A percentile compares a stretch with the other conserved stretches of the same genome.
Conservation (phyloP, 2,329 filamentous ascomycete genomes). For the Capronia americana region DNA sequence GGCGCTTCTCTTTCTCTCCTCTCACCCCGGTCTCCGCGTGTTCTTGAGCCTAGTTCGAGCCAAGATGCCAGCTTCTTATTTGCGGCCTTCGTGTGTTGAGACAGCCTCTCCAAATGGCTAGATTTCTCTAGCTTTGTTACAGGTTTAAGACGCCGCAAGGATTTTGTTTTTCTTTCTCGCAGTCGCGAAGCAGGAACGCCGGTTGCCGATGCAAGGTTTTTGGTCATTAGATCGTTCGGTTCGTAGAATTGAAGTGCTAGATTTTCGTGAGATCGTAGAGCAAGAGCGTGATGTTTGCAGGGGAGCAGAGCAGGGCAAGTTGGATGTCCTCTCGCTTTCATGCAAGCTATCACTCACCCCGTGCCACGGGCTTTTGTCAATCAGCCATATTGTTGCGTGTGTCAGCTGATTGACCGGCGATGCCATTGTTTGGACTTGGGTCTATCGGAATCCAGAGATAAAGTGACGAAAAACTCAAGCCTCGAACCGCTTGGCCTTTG, state of each 20-base stretch:
- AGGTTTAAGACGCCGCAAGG: not conserved
- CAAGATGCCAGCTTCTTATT: not conserved
- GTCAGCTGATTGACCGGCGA: not conserved
- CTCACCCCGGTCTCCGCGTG: not conserved
- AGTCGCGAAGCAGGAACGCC: not conserved
- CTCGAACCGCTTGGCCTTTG: slow-evolving; percentile 26
- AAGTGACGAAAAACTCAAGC: slow-evolving; percentile 1
- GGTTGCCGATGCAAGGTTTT: not conserved
- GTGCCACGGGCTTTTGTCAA: not conserved
- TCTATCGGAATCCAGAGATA: not conserved
- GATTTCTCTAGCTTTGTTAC: not conserved
- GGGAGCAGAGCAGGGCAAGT: not conserved
- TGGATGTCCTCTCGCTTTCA: not conserved
- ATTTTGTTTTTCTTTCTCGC: not conserved
- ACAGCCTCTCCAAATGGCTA: slow-evolving; percentile 3
- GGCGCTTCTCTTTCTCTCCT: too few relatives aligned
- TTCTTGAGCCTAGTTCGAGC: not conserved
- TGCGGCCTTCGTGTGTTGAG: not conserved
- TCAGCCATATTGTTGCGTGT: not conserved
- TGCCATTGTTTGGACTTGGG: not conserved
- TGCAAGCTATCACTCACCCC: not conserved
- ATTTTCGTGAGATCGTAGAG: not conserved
- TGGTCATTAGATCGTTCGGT: not conserved
- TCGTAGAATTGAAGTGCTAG: not conserved
- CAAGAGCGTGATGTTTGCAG: not conserved